A percentile compares a stretch with the other conserved stretches of the same genome.
Evolutionary conservation across 1,284 basidiomycete genomes (phyloP).

Genomic region (Moesziomyces globuligerus): DNA sequence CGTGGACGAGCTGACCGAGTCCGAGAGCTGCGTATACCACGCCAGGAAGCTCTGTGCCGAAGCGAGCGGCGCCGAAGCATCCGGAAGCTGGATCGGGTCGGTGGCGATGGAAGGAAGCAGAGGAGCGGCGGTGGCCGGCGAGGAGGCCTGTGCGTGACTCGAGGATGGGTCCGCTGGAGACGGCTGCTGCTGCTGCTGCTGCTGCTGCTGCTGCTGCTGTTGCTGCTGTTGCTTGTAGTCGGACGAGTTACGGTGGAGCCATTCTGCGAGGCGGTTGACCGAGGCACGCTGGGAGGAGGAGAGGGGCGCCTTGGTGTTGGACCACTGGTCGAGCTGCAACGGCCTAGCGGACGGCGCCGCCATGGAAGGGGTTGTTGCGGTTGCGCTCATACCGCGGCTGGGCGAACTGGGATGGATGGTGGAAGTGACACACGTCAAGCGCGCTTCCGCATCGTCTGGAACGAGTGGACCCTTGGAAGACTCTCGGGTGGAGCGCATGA

Average conservation of each 20-base stretch:
- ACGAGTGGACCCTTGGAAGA: constrained; percentile 24
- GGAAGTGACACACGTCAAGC: not conserved
- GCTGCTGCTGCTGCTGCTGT: not conserved
- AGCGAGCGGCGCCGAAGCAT: constrained; percentile 25
- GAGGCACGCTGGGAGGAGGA: constrained; percentile 40
- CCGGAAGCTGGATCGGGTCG: constrained; percentile 17
- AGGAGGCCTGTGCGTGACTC: not conserved
- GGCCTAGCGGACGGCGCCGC: constrained; percentile 22
- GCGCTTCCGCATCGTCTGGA: no score
- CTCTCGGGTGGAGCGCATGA: constrained; percentile 15
- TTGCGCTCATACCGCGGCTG: not conserved
- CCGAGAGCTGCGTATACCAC: constrained; percentile 49
- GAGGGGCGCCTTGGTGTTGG: constrained; percentile 47
- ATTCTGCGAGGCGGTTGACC: constrained; percentile 55
- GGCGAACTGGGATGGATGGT: constrained; percentile 2
- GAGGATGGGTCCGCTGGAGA: no score
- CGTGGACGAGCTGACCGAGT: constrained; percentile 47
- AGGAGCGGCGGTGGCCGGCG: not conserved
- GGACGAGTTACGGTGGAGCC: constrained; percentile 38
- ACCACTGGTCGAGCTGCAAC: constrained; percentile 55
- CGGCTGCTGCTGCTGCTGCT: not conserved
- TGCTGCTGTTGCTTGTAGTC: constrained; percentile 38
- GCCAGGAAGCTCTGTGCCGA: constrained; percentile 51
- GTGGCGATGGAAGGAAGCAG: not conserved
- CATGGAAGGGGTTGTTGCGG: constrained; percentile 14